Conservation (phyloP, 768 basidiomycete species). For the Tricholoma bakamatsutake region DNA sequence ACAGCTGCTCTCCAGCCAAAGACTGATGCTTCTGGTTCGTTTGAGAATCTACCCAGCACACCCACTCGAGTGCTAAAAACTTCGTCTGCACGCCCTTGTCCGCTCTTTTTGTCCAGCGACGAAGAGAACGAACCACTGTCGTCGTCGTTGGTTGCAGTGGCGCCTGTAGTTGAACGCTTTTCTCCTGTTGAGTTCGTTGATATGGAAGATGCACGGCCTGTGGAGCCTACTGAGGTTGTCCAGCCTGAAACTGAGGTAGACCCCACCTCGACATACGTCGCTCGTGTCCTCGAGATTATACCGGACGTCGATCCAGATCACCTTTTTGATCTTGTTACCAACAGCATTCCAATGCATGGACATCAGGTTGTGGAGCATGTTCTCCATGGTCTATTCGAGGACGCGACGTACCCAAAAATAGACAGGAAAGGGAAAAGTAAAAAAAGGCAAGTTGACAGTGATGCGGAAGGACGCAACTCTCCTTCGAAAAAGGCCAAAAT, state of each 20-base stretch:
- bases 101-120: not conserved
- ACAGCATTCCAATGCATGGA: constrained; percentile 29
- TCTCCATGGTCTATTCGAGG: constrained; percentile 56
- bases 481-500: constrained; percentile 35
- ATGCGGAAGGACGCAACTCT: constrained; percentile 19
- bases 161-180: not conserved
- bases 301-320: constrained; percentile 62
- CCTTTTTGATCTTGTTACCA: constrained; percentile 40
- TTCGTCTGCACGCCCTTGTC: not conserved
- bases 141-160: not conserved
- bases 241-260: not conserved
- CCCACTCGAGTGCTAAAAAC: not conserved
- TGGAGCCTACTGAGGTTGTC: not conserved
- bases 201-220: not conserved
- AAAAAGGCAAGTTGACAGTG: constrained; percentile 26
- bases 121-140: constrained; percentile 1
- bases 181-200: not conserved
- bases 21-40: not conserved
- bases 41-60: not conserved
- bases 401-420: constrained; percentile 47
- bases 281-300: constrained; percentile 58
- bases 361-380: constrained; percentile 47
- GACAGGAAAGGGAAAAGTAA: constrained; percentile 29
- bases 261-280: constrained; percentile 21
- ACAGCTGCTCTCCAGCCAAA: not conserved